Evolutionary conservation across 1,284 basidiomycete genomes (phyloP).

Genomic region (Cutaneotrichosporon mucoides): DNA sequence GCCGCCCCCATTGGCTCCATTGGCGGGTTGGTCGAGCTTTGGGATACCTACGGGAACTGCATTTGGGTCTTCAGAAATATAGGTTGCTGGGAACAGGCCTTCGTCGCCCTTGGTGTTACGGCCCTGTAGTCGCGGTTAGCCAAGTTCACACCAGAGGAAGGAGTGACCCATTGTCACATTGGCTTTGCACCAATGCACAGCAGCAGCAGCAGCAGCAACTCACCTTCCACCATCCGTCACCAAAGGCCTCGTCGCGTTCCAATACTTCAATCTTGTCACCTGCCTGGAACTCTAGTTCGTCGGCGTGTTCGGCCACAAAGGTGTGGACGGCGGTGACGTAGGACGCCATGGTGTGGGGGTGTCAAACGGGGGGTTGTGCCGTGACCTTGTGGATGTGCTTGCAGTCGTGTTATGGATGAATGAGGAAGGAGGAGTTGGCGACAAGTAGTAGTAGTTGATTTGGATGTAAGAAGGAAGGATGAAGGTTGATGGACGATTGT

Average conservation of each 20-base stretch:
- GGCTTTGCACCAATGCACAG: too few species aligned
- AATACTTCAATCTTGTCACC: constrained; percentile 85
- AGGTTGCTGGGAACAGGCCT: constrained; percentile 88
- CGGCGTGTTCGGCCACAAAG: constrained; percentile 85
- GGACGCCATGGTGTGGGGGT: constrained; percentile 18
- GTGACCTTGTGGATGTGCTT: background rate
- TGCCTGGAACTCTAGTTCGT: constrained; percentile 81
- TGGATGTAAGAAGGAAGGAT: background rate
- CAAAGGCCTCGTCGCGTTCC: constrained; percentile 89
- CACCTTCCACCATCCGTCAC: constrained; percentile 99
- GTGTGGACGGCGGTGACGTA: constrained; percentile 44
- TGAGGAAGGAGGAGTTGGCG: background rate
- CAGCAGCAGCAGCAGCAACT: constrained; percentile 41
- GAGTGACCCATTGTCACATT: too few species aligned
- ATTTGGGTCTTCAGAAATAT: constrained; percentile 62
- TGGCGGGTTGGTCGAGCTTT: background rate
- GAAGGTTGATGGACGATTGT: background rate
- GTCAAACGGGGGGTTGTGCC: background rate
- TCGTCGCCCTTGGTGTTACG: constrained; percentile 73
- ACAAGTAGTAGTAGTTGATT: background rate
- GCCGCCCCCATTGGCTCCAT: constrained; percentile 9
- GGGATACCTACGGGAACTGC: background rate
- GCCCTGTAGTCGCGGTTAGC: constrained; percentile 56
- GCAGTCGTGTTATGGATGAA: too few species aligned
- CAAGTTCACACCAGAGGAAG: too few species aligned